phyloP scores from a whole-genome alignment of 306 rosid genomes.

The Quercus gilva region DNA sequence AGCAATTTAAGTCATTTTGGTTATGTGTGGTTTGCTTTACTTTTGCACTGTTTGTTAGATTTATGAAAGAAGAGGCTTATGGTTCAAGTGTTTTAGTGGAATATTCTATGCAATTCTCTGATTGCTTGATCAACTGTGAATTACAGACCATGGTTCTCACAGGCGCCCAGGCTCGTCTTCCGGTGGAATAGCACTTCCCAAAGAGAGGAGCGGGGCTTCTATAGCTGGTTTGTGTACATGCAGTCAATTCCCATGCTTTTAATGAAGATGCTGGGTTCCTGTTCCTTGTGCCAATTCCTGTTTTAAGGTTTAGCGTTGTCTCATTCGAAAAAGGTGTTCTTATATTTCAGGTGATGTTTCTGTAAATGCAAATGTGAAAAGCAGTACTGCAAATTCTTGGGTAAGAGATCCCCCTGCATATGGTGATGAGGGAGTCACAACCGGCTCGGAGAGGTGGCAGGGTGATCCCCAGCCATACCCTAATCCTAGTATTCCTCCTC shows the following conservation, averaged over 20 bases:
- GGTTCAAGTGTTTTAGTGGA: neutral
- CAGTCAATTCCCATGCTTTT: conserved; percentile 10
- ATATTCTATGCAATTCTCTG: conserved; percentile 10
- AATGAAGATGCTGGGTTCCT: conserved; percentile 6
- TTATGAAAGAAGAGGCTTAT: neutral
- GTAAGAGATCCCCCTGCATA: conserved; percentile 56
- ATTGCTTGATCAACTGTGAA: conserved; percentile 27
- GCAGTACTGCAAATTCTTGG: conserved; percentile 49
- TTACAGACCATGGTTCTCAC: conserved; percentile 54
- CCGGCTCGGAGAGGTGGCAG: conserved; percentile 71
- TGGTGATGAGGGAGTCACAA: conserved; percentile 61
- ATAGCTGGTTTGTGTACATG: conserved; percentile 46
- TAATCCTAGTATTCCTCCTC: conserved; percentile 59
- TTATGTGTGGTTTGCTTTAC: neutral
- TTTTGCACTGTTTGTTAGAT: neutral
- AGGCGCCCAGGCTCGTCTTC: conserved; percentile 62
- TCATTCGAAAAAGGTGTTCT: conserved; percentile 18
- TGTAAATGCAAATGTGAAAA: conserved; percentile 38
- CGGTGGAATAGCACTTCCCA: conserved; percentile 36
- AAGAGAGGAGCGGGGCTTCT: conserved; percentile 47
- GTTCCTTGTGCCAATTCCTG: conserved; percentile 19
- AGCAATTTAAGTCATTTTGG: conserved; percentile 4
- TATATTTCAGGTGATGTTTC: conserved; percentile 54
- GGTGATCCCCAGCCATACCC: conserved; percentile 75
- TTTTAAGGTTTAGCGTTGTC: conserved; percentile 8